These are phyloP conservation scores for Solanum gandarillasii DNA, from an alignment of 257 asterid genomes.

Conservation along the genomic window DNA sequence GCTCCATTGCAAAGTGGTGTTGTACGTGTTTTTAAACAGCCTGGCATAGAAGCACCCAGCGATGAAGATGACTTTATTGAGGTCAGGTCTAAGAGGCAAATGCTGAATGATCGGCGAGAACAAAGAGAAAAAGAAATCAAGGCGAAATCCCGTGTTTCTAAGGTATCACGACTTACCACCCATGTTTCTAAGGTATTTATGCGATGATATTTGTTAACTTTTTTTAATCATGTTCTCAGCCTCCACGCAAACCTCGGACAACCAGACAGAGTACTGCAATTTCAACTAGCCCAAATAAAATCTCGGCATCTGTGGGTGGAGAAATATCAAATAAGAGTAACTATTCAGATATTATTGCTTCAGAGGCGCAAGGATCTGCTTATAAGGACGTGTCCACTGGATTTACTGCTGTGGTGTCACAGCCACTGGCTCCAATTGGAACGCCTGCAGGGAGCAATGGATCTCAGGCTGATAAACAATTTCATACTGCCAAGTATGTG, in stretches of 20 bases:
- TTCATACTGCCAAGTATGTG: slow-evolving; percentile 36
- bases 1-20: slow-evolving; percentile 95
- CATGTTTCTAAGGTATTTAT: not conserved
- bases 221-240: slow-evolving; percentile 23
- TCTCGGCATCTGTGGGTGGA: slow-evolving; percentile 19
- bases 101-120: slow-evolving; percentile 88
- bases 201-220: not conserved
- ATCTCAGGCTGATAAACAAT: slow-evolving; percentile 23
- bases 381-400: slow-evolving; percentile 36
- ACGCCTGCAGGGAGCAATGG: slow-evolving; percentile 50
- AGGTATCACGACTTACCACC: slow-evolving; percentile 31
- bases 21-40: slow-evolving; percentile 80
- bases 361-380: slow-evolving; percentile 33
- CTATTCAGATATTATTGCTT: slow-evolving; percentile 24
- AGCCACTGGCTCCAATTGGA: slow-evolving; percentile 59
- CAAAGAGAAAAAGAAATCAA: slow-evolving; percentile 87
- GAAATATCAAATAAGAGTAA: slow-evolving; percentile 24
- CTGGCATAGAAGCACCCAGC: slow-evolving; percentile 91
- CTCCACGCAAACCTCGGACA: slow-evolving; percentile 39
- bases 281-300: slow-evolving; percentile 35
- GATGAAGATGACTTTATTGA: slow-evolving; percentile 96
- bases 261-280: slow-evolving; percentile 31
- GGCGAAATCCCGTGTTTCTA: slow-evolving; percentile 50
- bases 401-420: slow-evolving; percentile 24
- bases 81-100: slow-evolving; percentile 93